A percentile compares a stretch with the other conserved stretches of the same genome.
Conservation (phyloP, 2,329 filamentous ascomycete genomes). For the Epichloe sylvatica region DNA sequence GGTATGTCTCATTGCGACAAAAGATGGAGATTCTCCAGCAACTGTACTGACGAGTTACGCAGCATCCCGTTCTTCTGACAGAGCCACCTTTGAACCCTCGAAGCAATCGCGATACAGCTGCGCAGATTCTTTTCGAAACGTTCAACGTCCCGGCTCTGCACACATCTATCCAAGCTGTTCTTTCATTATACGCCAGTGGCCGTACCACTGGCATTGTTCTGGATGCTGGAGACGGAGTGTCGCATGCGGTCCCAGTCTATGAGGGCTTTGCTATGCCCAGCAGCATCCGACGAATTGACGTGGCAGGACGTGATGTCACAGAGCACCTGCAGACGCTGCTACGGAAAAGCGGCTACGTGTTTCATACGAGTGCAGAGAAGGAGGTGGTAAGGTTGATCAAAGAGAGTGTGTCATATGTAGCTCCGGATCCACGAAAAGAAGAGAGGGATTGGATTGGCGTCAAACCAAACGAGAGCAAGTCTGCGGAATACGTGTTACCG, state of each 20-base stretch:
- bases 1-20: conserved; percentile 29
- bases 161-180: conserved; percentile 90
- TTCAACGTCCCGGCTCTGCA: conserved; percentile 96
- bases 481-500: conserved; percentile 75
- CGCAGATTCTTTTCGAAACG: conserved; percentile 95
- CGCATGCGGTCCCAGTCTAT: conserved; percentile 92
- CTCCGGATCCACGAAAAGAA: conserved; percentile 78
- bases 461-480: conserved; percentile 64
- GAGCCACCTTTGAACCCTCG: conserved; percentile 92
- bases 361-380: conserved; percentile 97
- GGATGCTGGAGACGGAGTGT: conserved; percentile 90
- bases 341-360: conserved; percentile 83
- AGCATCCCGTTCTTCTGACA: conserved; percentile 92
- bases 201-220: conserved; percentile 93
- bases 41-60: conserved; percentile 9
- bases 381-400: conserved; percentile 97
- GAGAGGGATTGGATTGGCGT: conserved; percentile 88
- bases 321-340: conserved; percentile 86
- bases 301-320: conserved; percentile 89
- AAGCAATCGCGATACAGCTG: conserved; percentile 88
- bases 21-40: neutral
- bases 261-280: conserved; percentile 95
- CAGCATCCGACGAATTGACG: conserved; percentile 89
- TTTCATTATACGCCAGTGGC: conserved; percentile 90
- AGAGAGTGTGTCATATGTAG: conserved; percentile 85